Base-by-base conservation (phyloP, 768 basidiomycete species). In the Phlegmacium glaucopus region DNA sequence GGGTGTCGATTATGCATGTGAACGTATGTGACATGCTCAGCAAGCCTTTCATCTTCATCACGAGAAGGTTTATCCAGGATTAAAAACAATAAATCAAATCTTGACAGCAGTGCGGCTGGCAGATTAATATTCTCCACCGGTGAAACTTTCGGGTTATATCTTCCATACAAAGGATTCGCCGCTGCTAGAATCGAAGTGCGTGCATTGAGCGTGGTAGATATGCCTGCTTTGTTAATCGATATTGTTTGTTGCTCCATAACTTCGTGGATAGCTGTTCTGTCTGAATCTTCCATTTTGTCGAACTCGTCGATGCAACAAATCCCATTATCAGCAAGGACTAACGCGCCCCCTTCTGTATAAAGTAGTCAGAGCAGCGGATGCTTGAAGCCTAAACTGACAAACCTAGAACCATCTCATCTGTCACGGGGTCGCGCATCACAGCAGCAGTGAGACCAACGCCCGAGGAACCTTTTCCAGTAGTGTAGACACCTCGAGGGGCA, bases 201-300 rank as follows among this genome's bases (percentile, higher is more conserved):
- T 18, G 96, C 96, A 60, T 98, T 98, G 39, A 99, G 77, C 1
- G 96, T 98, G 7, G 96, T 99, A 8, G 95, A 94, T 62, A 99
- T 99, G 17, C 96, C 96, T 4, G 96, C 96, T 68, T 98, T 99
- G 36, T 96, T 96, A 53, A 99, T 99, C 3, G 95, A 98, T 47
- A 99, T 97, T 0, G 96, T 99, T 70, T 99, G 96, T 66, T 98
- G 96, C 69, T 98, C 95, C 96, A 99, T 99, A 50, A 99, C 96
- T 77, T 99, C 96, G 71, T 99, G 96, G 52, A 99, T 98, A 11
- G 96, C 92, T 2, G 96, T 98, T 56, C 96, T 78, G 65, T 98
- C 96, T 1, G 91, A 67, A 69, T 99, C 96, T 56, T 98, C 96
- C 96, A 99, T 99, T 67, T 99, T 98, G 73, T 99, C 96, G 62